These are phyloP conservation scores for Wickerhamiella qilinensis DNA, from an alignment of 805 yeast genomes.

Conservation along the genomic window DNA sequence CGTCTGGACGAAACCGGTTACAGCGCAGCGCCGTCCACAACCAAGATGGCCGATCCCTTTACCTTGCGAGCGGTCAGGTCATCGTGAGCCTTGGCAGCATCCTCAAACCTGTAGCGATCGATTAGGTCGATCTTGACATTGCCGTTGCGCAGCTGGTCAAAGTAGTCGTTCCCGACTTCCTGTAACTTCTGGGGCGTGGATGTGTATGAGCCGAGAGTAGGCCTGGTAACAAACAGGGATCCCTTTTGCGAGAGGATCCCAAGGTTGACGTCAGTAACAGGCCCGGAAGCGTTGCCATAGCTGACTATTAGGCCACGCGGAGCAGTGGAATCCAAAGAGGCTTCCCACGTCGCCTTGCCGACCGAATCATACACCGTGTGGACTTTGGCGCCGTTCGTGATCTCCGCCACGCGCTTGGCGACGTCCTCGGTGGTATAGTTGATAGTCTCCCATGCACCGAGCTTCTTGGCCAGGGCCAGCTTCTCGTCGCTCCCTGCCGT, in stretches of 20 bases:
- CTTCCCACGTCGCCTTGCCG: slow-evolving; percentile 51
- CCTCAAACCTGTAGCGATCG: slow-evolving; percentile 38
- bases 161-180: slow-evolving; percentile 14
- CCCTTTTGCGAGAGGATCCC: slow-evolving; percentile 40
- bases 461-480: slow-evolving; percentile 41
- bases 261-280: slow-evolving; percentile 53
- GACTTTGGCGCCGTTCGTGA: slow-evolving; percentile 21
- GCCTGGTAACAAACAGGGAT: slow-evolving; percentile 41
- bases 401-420: slow-evolving; percentile 17
- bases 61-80: slow-evolving; percentile 51
- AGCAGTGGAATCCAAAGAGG: slow-evolving; percentile 42
- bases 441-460: slow-evolving; percentile 66
- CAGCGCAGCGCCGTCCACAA: no score
- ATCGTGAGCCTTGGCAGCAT: slow-evolving; percentile 41
- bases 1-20: no score
- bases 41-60: slow-evolving; percentile 30
- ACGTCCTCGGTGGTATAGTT: slow-evolving; percentile 21
- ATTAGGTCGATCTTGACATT: slow-evolving; percentile 29
- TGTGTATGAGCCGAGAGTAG: slow-evolving; percentile 40
- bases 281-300: slow-evolving; percentile 79
- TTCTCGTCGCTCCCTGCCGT: slow-evolving; percentile 68
- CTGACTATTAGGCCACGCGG: slow-evolving; percentile 56
- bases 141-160: slow-evolving; percentile 18
- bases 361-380: slow-evolving; percentile 23
- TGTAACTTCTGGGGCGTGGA: slow-evolving; percentile 40